Evolutionary conservation across 202 grass and related monocot genomes (phyloP), one percentile per base, ranked within the genome.

Genomic region (Schoenoplectus triqueter): DNA sequence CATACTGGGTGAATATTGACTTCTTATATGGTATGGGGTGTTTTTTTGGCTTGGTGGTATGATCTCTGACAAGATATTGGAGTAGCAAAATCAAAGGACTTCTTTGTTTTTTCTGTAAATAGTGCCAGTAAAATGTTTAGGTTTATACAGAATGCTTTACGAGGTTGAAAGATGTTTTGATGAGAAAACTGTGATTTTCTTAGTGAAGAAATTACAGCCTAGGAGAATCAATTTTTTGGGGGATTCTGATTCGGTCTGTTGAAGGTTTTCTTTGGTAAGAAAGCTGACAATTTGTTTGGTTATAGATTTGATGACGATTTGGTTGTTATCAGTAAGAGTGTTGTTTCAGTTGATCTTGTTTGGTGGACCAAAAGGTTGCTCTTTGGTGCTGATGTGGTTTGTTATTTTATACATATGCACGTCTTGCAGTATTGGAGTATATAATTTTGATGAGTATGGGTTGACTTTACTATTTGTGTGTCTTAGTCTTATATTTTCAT

Each of bases 301-400:
- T 76, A 76, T 56, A 76, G 48, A 76, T 55, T 76, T 85, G n/a
- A 73, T 85, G 77, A 3, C 81, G 69, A 22, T 57, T 61, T 66
- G 76, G 51, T 39, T 85, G 39, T 61, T 85, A 63, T 39, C 15
- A 39, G 44, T 48, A 40, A 15, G 10, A 76, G 56, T 40, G 73
- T 14, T 39, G 50, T 19, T 76, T 56, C 82, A 11, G 78, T 85
- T 75, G 64, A 13, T 57, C 66, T 73, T 47, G 52, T 61, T 40
- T 82, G 40, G 52, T 86, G 31, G 46, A 20, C 18, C 61, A 54
- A 49, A 49, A 87, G 51, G 19, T 2, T 67, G 17, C 39, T 65
- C 59, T 56, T 42, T 64, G 41, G 41, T 61, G 54, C 22, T 84
- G 49, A 71, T 17, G 7, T 45, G 13, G 13, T 73, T 60, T 60